Evolutionary conservation across 306 rosid species (phyloP).

Genomic region (Cicer yamashitae): DNA sequence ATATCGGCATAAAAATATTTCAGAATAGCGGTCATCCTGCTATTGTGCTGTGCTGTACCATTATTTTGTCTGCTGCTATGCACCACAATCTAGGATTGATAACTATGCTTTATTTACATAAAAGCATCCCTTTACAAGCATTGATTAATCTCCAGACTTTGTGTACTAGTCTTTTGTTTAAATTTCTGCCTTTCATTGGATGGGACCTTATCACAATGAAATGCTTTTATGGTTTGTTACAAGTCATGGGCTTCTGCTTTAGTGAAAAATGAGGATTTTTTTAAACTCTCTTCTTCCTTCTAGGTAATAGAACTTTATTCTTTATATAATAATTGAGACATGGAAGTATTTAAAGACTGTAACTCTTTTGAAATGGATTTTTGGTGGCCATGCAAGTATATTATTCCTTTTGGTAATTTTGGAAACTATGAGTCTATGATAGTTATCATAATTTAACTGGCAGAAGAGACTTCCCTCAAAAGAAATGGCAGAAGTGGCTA

Average conservation of each 20-base stretch:
- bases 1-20: neutral
- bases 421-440: neutral
- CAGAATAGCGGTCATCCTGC: neutral
- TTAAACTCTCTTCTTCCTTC: neutral
- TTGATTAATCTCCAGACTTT: neutral
- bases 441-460: neutral
- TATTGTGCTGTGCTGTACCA: conserved; percentile 5
- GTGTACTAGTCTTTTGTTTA: neutral
- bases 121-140: neutral
- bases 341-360: neutral
- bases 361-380: neutral
- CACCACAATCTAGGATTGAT: neutral
- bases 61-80: neutral
- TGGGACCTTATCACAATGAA: neutral
- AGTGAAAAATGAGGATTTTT: neutral
- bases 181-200: neutral
- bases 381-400: neutral
- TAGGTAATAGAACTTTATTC: neutral
- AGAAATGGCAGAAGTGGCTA: neutral
- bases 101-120: neutral
- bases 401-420: neutral
- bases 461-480: neutral
- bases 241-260: neutral
- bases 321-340: neutral
- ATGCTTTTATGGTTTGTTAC: neutral